A percentile compares a stretch with the other conserved stretches of the same genome.
Conservation (phyloP, 345 rosid genomes). For the Pelargonium nanum region DNA sequence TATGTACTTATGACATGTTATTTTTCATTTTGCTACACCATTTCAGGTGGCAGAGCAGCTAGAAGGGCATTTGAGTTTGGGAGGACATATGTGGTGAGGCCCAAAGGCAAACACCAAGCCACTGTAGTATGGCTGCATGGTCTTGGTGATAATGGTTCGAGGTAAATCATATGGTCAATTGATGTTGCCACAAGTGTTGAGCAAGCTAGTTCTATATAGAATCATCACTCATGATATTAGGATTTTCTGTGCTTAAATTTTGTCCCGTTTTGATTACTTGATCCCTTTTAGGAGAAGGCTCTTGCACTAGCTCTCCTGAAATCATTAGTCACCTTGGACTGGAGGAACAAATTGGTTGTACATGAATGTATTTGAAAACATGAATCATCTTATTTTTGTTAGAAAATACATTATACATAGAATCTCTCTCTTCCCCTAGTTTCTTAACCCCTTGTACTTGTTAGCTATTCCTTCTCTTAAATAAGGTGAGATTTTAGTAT, state of each 20-base stretch:
- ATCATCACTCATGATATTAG: neutral
- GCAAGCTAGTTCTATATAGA: neutral
- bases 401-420: no score
- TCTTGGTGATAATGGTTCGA: slow-evolving; percentile 87
- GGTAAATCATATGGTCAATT: slow-evolving; percentile 26
- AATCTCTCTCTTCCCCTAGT: no score
- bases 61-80: slow-evolving; percentile 68
- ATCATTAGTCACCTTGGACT: no score
- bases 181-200: neutral
- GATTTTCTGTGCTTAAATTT: neutral
- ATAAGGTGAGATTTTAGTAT: no score
- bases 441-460: no score
- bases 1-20: slow-evolving; percentile 1
- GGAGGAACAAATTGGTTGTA: no score
- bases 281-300: no score
- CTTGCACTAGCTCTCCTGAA: no score
- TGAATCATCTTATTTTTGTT: neutral
- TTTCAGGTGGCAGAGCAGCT: slow-evolving; percentile 41
- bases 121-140: slow-evolving; percentile 98
- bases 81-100: slow-evolving; percentile 83
- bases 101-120: slow-evolving; percentile 95
- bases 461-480: no score
- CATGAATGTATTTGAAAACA: no score
- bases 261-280: neutral
- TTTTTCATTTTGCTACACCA: slow-evolving; percentile 1